Conservation (phyloP, 129 eudicot species). For the Lonicera japonica region DNA sequence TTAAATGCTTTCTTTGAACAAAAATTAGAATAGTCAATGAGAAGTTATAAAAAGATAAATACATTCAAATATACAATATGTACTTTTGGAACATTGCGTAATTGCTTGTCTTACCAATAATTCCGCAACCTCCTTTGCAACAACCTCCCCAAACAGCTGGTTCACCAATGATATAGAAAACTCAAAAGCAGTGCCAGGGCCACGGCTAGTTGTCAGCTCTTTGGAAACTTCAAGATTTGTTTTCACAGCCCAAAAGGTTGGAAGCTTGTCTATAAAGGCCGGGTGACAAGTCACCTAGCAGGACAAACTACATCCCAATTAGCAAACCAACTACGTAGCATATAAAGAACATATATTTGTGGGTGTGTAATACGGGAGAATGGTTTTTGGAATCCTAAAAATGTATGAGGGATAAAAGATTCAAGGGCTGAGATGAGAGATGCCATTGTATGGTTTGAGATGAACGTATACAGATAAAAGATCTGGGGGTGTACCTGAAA, state of each 20-base stretch:
- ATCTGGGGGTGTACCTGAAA: no score
- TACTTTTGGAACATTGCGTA: background rate
- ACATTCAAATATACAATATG: no score
- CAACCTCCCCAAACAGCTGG: conserved; percentile 66
- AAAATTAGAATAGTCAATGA: no score
- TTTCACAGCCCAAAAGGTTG: conserved; percentile 85
- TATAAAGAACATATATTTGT: background rate
- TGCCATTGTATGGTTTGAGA: no score
- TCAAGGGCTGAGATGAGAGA: no score
- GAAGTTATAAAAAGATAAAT: no score
- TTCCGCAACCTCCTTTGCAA: conserved; percentile 50
- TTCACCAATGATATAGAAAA: conserved; percentile 74
- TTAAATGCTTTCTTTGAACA: no score
- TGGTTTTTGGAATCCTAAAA: no score
- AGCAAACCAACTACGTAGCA: conserved; percentile 10
- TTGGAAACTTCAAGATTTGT: conserved; percentile 74
- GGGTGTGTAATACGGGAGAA: no score
- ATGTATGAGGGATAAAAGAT: no score
- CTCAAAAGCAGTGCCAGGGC: conserved; percentile 81
- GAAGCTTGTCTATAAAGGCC: conserved; percentile 73
- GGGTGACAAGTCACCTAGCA: conserved; percentile 92
- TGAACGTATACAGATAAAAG: no score
- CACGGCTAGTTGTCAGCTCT: conserved; percentile 94
- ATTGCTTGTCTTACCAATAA: conserved; percentile 44
- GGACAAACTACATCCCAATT: conserved; percentile 12